Base-by-base conservation (phyloP, 2,329 filamentous ascomycete species). In the Thelonectria rubi region DNA sequence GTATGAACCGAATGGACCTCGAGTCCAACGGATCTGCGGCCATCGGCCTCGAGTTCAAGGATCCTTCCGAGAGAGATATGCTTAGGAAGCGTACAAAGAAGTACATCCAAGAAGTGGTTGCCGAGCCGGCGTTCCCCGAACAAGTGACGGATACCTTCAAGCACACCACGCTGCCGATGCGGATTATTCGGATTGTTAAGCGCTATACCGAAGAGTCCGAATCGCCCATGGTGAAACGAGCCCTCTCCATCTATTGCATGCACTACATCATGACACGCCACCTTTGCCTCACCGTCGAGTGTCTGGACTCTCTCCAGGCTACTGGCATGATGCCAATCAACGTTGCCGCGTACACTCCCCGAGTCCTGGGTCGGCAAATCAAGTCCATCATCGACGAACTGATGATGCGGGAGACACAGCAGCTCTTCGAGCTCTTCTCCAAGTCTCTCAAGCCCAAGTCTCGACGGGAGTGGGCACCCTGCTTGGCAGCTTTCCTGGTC, bases 251-350 rank as follows among this genome's bases (percentile, higher is more conserved):
- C 51, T 85, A 86, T 72, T 81, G 81, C 45, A 84, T 84, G 78
- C 83, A 87, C 69, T 87, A 85, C 70, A 76, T 86, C 63, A 81
- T 87, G 75, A 81, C 82, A 6, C 80, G 81, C 5, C 85, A 87
- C 66, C 77, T 87, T 20, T 83, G 79, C 70, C 75, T 87, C 34
- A 85, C 84, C 9, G 71, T 70, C 7, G 70, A 75, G 43, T 81
- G 80, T 26, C 73, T 86, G 39, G 67, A 73, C 61, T 72, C 74
- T 5, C 76, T 86, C 20, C 73, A 75, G 39, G 65, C 76, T 15
- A 80, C 78, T 2, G 78, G 78, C 5, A 73, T 82, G 53, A 76
- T 84, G 26, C 78, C 80, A 10, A 78, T 80, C 58, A 77, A 81
- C 65, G 74, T 74, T 8, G 73, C 75, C 3, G 82, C 76, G 72